Percentiles rank a stretch among this genome's conserved stretches.
phyloP scores from a whole-genome alignment of 148 eudicot genomes.

The Talinum fruticosum region DNA sequence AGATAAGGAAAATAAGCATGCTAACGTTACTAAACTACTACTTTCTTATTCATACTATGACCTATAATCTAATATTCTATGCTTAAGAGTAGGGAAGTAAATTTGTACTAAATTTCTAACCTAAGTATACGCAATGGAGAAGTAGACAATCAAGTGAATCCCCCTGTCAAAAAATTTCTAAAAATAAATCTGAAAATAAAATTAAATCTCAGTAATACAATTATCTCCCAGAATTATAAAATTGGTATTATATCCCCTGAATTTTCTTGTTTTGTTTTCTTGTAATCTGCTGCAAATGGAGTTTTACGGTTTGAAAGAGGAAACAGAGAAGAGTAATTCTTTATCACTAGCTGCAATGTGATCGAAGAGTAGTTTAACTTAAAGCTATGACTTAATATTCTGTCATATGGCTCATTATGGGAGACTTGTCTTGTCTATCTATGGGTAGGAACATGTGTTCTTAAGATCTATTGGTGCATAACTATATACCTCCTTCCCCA shows the following conservation, averaged over 20 bases:
- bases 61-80: not conserved
- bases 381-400: not conserved
- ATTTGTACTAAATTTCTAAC: no score
- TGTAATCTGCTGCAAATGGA: not conserved
- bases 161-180: not conserved
- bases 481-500: not conserved
- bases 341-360: not conserved
- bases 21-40: no score
- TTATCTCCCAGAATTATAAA: not conserved
- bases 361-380: not conserved
- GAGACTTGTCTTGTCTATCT: not conserved
- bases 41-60: not conserved
- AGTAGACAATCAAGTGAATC: not conserved
- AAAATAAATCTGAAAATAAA: not conserved
- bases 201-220: not conserved
- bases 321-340: not conserved
- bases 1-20: not conserved
- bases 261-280: not conserved
- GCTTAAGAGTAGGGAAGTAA: not conserved
- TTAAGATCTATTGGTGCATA: not conserved
- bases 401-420: not conserved
- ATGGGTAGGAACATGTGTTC: not conserved
- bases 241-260: not conserved
- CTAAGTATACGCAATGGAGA: not conserved
- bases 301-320: not conserved